phyloP scores from a whole-genome alignment of 768 basidiomycete genomes.

The Lepiota venenata region DNA sequence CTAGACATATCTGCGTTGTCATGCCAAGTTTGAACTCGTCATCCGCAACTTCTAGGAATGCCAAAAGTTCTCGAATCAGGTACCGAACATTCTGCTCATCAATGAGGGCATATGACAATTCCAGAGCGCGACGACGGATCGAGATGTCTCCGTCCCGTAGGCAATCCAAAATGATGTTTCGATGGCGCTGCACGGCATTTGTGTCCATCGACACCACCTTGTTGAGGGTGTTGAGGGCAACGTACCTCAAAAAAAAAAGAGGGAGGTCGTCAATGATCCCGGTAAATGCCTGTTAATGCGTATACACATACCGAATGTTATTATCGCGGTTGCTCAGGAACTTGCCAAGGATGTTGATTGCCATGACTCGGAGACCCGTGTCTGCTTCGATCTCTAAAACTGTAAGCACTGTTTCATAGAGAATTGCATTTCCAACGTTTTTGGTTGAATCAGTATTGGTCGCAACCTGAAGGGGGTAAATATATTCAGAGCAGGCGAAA shows the following conservation, averaged over 20 bases:
- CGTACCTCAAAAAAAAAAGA: constrained; percentile 59
- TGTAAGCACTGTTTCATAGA: constrained; percentile 96
- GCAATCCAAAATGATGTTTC: constrained; percentile 98
- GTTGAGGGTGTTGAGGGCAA: constrained; percentile 96
- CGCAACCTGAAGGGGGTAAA: constrained; percentile 84
- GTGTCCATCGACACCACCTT: constrained; percentile 98
- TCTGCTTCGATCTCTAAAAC: constrained; percentile 98
- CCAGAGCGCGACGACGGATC: constrained; percentile 93
- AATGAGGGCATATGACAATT: constrained; percentile 95
- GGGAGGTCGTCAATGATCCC: background rate
- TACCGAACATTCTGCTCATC: constrained; percentile 93
- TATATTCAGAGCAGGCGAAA: background rate
- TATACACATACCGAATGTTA: constrained; percentile 90
- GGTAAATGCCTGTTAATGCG: background rate
- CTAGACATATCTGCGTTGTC: constrained; percentile 95
- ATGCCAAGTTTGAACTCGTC: constrained; percentile 98
- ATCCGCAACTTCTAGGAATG: constrained; percentile 97
- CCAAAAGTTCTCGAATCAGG: constrained; percentile 87
- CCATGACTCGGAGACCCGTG: constrained; percentile 94
- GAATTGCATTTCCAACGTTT: constrained; percentile 96
- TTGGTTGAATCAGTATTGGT: constrained; percentile 98
- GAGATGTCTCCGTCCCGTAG: constrained; percentile 99
- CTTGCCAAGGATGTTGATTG: constrained; percentile 98
- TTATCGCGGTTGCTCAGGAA: constrained; percentile 98
- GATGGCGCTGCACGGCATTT: constrained; percentile 95